These are phyloP conservation scores for Pseudozyma hubeiensis DNA, from an alignment of 1,284 basidiomycete genomes.

Conservation along the genomic window DNA sequence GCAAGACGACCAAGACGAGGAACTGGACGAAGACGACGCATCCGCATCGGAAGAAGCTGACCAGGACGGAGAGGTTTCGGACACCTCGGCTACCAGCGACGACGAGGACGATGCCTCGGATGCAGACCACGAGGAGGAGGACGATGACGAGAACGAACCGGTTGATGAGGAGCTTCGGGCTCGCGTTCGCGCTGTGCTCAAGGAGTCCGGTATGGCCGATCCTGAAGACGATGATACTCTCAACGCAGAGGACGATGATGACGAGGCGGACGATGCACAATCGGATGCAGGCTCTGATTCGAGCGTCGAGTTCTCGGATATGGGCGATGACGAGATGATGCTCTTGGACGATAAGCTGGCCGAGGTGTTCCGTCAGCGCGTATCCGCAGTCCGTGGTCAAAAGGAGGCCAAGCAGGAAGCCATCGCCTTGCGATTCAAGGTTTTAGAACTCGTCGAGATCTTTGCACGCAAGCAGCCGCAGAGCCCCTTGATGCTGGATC, in stretches of 20 bases:
- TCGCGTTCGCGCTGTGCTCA: conserved; percentile 82
- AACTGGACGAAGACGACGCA: conserved; percentile 37
- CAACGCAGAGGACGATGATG: conserved; percentile 70
- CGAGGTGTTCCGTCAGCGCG: conserved; percentile 81
- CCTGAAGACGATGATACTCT: conserved; percentile 67
- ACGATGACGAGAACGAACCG: conserved; percentile 72
- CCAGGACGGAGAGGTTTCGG: conserved; percentile 68
- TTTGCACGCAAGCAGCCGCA: conserved; percentile 81
- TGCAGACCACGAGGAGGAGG: conserved; percentile 69
- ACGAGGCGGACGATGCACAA: conserved; percentile 39
- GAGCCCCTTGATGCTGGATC: conserved; percentile 74
- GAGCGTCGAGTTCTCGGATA: conserved; percentile 48
- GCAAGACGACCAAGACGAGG: conserved; percentile 30
- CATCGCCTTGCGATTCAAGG: conserved; percentile 90
- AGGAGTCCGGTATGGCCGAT: conserved; percentile 78
- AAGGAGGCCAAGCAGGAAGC: conserved; percentile 60
- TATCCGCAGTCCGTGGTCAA: conserved; percentile 72
- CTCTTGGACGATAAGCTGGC: conserved; percentile 92
- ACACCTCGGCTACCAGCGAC: conserved; percentile 52
- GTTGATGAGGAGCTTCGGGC: conserved; percentile 76
- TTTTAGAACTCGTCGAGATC: conserved; percentile 89
- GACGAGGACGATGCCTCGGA: conserved; percentile 73
- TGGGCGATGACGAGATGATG: conserved; percentile 92
- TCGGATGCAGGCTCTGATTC: conserved; percentile 47
- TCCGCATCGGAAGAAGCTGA: conserved; percentile 20